Percentiles rank a stretch among this genome's conserved stretches.
These are phyloP conservation scores for Sphagnum fallax DNA, from an alignment of 228 moss, liverwort and hornwort species.

Conservation along the genomic window DNA sequence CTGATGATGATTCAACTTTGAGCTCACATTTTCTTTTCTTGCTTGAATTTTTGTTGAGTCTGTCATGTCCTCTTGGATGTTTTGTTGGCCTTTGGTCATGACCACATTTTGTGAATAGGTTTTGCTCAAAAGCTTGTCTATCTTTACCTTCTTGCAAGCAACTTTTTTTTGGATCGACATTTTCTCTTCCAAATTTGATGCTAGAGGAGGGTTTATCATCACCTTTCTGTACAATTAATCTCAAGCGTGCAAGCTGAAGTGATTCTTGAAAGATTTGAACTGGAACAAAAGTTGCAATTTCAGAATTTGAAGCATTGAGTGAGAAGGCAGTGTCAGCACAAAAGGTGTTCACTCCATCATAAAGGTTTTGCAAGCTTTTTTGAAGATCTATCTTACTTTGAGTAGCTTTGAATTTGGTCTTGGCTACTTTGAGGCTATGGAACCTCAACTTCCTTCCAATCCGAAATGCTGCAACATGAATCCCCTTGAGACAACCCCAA, in stretches of 20 bases:
- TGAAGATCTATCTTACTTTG: constrained; percentile 4
- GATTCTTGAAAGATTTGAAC: constrained; percentile 15
- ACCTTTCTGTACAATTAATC: not conserved
- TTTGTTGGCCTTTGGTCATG: too few species aligned
- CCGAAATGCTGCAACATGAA: constrained; percentile 16
- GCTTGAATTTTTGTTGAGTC: too few species aligned
- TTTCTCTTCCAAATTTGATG: not conserved
- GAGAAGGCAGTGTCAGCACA: constrained; percentile 5
- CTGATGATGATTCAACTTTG: too few species aligned
- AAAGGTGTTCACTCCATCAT: constrained; percentile 11
- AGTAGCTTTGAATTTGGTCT: constrained; percentile 1
- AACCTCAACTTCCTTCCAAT: constrained; percentile 7
- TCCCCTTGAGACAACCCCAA: constrained; percentile 9
- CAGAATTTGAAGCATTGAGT: constrained; percentile 13
- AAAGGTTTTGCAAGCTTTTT: constrained; percentile 14
- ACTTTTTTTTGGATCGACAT: not conserved
- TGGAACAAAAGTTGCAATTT: constrained; percentile 13
- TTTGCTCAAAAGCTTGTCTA: not conserved
- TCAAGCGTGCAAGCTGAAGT: constrained; percentile 2
- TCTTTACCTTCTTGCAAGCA: not conserved
- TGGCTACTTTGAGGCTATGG: constrained; percentile 5
- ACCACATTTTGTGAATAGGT: too few species aligned
- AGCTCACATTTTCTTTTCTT: too few species aligned
- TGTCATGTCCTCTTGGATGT: too few species aligned
- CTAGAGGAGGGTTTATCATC: not conserved